Evolutionary conservation across 768 basidiomycete species (phyloP).

Genomic region (Boletus vinaceobasis): DNA sequence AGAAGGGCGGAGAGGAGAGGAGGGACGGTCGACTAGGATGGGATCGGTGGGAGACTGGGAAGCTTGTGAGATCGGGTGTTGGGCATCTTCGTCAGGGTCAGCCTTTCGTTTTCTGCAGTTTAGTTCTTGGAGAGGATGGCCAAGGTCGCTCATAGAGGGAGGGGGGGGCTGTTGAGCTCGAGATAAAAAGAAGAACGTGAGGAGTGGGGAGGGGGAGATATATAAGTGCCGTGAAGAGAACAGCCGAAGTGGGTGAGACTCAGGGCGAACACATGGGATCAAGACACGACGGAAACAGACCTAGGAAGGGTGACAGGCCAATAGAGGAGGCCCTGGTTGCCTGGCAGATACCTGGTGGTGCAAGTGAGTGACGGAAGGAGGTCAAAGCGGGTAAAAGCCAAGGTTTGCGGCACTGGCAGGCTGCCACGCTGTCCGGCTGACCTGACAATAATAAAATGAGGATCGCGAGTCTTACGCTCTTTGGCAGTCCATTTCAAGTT

Average conservation of each 20-base stretch:
- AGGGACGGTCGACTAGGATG: slow-evolving; percentile 35
- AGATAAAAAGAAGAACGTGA: slow-evolving; percentile 15
- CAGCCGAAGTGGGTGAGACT: slow-evolving; percentile 29
- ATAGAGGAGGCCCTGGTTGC: slow-evolving; percentile 24
- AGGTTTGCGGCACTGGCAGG: slow-evolving; percentile 22
- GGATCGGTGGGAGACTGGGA: slow-evolving; percentile 24
- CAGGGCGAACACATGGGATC: slow-evolving; percentile 32
- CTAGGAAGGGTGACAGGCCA: slow-evolving; percentile 4
- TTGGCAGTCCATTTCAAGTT: slow-evolving; percentile 19
- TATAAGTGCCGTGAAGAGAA: slow-evolving; percentile 29
- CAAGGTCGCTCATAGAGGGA: slow-evolving; percentile 58
- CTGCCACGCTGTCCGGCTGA: slow-evolving; percentile 32
- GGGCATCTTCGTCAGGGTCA: slow-evolving; percentile 44
- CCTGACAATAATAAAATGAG: slow-evolving; percentile 15
- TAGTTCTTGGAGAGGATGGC: slow-evolving; percentile 46
- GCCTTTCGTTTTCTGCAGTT: slow-evolving; percentile 70
- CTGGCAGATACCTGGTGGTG: slow-evolving; percentile 29
- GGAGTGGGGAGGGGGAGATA: slow-evolving; percentile 21
- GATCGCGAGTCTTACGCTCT: slow-evolving; percentile 24
- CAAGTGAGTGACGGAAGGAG: slow-evolving; percentile 20
- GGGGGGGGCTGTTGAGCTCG: slow-evolving; percentile 8
- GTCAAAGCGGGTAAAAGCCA: slow-evolving; percentile 21
- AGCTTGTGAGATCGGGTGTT: slow-evolving; percentile 33
- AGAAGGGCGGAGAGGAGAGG: slow-evolving; percentile 25
- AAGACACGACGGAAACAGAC: slow-evolving; percentile 26